phyloP scores from a whole-genome alignment of 2,329 filamentous ascomycete genomes.

The Trichoderma sp. region DNA sequence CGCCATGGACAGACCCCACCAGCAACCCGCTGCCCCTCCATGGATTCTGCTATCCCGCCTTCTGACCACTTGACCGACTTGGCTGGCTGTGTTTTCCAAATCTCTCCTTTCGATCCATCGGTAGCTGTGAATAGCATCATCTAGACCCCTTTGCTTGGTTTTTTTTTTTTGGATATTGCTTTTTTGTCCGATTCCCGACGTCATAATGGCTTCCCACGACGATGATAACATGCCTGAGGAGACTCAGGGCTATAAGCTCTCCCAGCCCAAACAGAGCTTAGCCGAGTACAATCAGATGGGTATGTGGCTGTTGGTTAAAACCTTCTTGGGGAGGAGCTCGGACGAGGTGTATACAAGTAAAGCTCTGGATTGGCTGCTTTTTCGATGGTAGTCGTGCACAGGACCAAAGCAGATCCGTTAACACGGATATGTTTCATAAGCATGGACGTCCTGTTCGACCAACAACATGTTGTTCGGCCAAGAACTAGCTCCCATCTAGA shows the following conservation, averaged over 20 bases:
- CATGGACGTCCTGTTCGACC: background rate
- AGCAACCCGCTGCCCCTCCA: constrained; percentile 19
- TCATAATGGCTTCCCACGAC: constrained; percentile 62
- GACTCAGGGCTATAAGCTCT: constrained; percentile 96
- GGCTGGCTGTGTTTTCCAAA: background rate
- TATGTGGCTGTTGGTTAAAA: constrained; percentile 44
- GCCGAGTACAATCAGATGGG: constrained; percentile 93
- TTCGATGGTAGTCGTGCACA: background rate
- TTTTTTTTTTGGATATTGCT: constrained; percentile 16
- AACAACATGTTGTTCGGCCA: background rate
- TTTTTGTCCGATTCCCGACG: background rate
- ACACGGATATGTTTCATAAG: background rate
- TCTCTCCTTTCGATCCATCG: constrained; percentile 17
- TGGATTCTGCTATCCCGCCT: constrained; percentile 3
- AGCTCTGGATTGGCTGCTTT: background rate
- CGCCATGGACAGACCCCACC: constrained; percentile 12
- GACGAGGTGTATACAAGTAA: background rate
- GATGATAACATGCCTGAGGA: constrained; percentile 84
- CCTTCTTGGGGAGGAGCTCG: background rate
- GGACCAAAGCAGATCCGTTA: background rate
- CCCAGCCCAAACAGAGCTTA: constrained; percentile 93
- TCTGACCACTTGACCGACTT: constrained; percentile 16
- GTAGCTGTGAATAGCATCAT: constrained; percentile 2
- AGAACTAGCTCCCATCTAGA: background rate
- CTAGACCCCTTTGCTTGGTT: background rate